phyloP scores from a whole-genome alignment of 352 stramenopile genomes.

The Pythium folliculosum region DNA sequence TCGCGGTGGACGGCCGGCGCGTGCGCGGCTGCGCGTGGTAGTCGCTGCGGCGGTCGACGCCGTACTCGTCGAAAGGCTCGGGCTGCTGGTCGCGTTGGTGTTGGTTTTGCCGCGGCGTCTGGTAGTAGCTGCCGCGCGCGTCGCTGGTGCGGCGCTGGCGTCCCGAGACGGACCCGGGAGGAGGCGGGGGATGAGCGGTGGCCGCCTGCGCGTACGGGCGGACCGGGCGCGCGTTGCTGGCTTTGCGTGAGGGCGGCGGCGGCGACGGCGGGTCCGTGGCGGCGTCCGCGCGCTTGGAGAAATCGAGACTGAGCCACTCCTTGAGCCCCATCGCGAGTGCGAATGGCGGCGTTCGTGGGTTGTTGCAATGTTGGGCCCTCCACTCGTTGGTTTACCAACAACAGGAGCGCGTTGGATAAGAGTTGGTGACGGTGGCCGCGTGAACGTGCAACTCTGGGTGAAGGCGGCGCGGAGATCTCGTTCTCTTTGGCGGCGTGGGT shows the following conservation, averaged over 20 bases:
- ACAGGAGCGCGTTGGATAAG: neutral
- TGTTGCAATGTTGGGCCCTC: neutral
- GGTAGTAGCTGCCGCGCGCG: conserved; percentile 19
- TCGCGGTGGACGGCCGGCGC: conserved; percentile 9
- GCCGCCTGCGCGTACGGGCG: conserved; percentile 12
- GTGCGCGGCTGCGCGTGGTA: neutral
- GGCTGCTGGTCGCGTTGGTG: neutral
- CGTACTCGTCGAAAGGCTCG: neutral
- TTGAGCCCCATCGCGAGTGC: conserved; percentile 52
- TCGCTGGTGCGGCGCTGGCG: conserved; percentile 11
- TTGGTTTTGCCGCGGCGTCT: conserved; percentile 14
- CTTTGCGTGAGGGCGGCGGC: conserved; percentile 20
- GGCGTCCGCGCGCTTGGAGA: conserved; percentile 32
- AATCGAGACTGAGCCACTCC: conserved; percentile 57
- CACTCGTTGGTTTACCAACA: neutral
- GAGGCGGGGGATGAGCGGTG: neutral
- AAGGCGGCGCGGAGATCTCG: neutral
- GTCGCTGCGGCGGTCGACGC: conserved; percentile 2
- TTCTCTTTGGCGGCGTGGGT: neutral
- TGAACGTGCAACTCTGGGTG: conserved; percentile 12
- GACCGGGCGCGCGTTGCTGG: conserved; percentile 16
- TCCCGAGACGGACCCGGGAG: neutral
- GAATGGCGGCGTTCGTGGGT: neutral
- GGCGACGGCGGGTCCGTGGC: conserved; percentile 8
- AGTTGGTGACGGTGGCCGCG: conserved; percentile 1